A percentile compares a stretch with the other conserved stretches of the same genome.
These are phyloP conservation scores for Phytopythium litorale DNA, from an alignment of 352 stramenopile species.

Conservation along the genomic window DNA sequence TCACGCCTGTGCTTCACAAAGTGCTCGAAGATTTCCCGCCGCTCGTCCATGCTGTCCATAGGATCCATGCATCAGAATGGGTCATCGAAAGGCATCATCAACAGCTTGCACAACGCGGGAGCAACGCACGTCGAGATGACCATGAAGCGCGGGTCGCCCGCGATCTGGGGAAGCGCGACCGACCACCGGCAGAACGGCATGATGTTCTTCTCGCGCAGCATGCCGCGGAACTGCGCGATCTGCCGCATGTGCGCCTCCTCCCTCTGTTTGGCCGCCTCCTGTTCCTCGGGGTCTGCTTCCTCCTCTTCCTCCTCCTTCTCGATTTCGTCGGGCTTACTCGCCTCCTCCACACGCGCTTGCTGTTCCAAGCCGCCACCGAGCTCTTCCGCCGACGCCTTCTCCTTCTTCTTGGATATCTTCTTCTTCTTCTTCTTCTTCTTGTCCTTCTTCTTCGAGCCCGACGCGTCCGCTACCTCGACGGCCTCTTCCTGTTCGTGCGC, in stretches of 20 bases:
- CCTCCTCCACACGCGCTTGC: background rate
- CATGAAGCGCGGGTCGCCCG: constrained; percentile 67
- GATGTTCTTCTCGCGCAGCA: constrained; percentile 83
- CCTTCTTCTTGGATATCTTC: constrained; percentile 9
- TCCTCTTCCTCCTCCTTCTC: constrained; percentile 11
- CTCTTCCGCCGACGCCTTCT: constrained; percentile 5
- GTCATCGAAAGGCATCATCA: background rate
- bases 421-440: constrained; percentile 16
- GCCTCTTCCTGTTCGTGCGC: constrained; percentile 14
- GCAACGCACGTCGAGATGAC: constrained; percentile 39
- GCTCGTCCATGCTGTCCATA: constrained; percentile 64
- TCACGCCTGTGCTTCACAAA: constrained; percentile 71
- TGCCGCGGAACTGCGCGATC: constrained; percentile 56
- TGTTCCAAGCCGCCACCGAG: background rate
- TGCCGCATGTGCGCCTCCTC: constrained; percentile 39
- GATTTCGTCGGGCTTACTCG: background rate
- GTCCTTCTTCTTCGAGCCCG: constrained; percentile 14
- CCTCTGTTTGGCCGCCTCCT: constrained; percentile 21
- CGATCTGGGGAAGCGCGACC: constrained; percentile 69
- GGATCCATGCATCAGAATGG: background rate
- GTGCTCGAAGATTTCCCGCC: constrained; percentile 73
- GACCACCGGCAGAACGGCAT: constrained; percentile 85
- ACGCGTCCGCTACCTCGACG: background rate
- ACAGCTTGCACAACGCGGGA: background rate
- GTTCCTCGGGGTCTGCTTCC: constrained; percentile 27